Conservation (phyloP, 768 basidiomycete genomes). For the Kwoniella sp. region DNA sequence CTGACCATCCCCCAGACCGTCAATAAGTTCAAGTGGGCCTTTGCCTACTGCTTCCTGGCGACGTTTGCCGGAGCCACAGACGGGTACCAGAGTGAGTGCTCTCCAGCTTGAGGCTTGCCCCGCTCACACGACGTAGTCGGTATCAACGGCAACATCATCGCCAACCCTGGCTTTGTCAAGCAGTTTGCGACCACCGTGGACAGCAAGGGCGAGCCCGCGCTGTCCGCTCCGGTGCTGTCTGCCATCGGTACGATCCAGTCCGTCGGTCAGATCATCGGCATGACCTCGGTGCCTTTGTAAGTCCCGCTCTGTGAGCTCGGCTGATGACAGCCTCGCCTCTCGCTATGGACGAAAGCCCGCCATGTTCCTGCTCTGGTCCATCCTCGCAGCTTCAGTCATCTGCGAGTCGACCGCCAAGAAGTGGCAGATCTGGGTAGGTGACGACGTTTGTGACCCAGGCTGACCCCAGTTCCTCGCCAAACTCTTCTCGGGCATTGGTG, state of each 20-base stretch:
- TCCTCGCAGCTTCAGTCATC: slow-evolving; percentile 11
- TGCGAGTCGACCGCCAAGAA: slow-evolving; percentile 20
- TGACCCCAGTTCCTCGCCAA: slow-evolving; percentile 10
- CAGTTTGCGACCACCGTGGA: slow-evolving; percentile 17
- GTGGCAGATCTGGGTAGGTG: slow-evolving; percentile 26
- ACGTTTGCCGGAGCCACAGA: slow-evolving; percentile 21
- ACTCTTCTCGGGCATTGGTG: slow-evolving; percentile 16
- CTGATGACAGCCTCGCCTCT: slow-evolving; percentile 10
- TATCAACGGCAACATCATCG: slow-evolving; percentile 31
- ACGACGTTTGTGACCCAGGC: not conserved
- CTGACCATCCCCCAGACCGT: slow-evolving; percentile 11
- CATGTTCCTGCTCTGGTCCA: slow-evolving; percentile 19
- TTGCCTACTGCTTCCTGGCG: slow-evolving; percentile 16
- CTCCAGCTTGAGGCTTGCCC: not conserved
- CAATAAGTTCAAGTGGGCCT: slow-evolving; percentile 15
- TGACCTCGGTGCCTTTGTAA: slow-evolving; percentile 23
- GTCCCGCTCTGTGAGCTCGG: not conserved
- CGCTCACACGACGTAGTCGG: slow-evolving; percentile 8
- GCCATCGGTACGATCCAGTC: slow-evolving; percentile 27
- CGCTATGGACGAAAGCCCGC: slow-evolving; percentile 21
- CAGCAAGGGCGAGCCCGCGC: not conserved
- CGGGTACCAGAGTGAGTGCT: slow-evolving; percentile 21
- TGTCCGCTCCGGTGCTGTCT: slow-evolving; percentile 16
- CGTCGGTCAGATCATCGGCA: slow-evolving; percentile 29
- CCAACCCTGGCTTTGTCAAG: slow-evolving; percentile 23